Percentiles rank a stretch among this genome's conserved stretches.
These are phyloP conservation scores for Gnaphalium uliginosum DNA, from an alignment of 129 eudicot genomes.

Conservation along the genomic window DNA sequence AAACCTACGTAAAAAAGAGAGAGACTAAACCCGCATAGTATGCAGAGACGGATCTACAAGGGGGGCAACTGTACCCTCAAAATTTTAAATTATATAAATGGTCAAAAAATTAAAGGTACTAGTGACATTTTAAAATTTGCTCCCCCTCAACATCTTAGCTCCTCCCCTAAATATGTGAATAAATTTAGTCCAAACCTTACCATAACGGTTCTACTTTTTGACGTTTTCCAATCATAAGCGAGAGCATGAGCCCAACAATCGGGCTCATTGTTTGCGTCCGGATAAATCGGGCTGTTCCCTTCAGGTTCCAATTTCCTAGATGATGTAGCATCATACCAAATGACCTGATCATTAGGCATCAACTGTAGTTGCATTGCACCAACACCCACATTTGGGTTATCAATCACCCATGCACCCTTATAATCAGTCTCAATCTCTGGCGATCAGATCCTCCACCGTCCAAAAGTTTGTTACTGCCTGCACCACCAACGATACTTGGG, in stretches of 20 bases:
- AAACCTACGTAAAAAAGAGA: background rate
- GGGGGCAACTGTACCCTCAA: no score
- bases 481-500: conserved; percentile 3
- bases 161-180: no score
- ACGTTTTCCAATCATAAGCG: conserved; percentile 52
- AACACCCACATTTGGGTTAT: conserved; percentile 47
- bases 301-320: conserved; percentile 32
- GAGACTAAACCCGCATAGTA: no score
- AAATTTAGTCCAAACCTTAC: conserved; percentile 8
- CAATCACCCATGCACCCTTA: conserved; percentile 42
- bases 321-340: conserved; percentile 62
- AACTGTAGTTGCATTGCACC: conserved; percentile 76
- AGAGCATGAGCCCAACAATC: conserved; percentile 80
- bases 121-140: no score
- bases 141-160: no score
- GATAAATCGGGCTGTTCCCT: conserved; percentile 32
- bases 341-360: conserved; percentile 66
- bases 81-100: no score
- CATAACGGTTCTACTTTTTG: conserved; percentile 42
- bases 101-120: no score
- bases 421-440: conserved; percentile 29
- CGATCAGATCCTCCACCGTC: background rate
- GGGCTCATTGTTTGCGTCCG: conserved; percentile 8
- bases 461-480: background rate
- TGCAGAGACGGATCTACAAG: no score